Evolutionary conservation across 345 rosid species (phyloP).

Genomic region (Hibiscus mutabilis): DNA sequence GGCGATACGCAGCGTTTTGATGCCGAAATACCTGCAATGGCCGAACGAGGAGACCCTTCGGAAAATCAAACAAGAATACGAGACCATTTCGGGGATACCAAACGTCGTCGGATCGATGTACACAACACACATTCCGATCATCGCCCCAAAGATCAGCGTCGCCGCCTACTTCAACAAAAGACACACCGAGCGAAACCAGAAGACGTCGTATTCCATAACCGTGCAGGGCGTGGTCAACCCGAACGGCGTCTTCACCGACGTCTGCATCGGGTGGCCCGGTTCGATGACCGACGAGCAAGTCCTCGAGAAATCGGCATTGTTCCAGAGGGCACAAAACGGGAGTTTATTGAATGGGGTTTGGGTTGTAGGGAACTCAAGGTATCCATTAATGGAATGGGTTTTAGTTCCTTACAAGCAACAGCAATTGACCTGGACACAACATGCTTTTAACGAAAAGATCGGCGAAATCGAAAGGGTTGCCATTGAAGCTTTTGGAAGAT

Average conservation of each 20-base stretch:
- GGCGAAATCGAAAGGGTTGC: not conserved
- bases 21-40: too few relatives aligned
- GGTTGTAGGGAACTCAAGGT: not conserved
- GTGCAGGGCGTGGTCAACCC: too few relatives aligned
- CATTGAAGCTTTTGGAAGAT: not conserved
- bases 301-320: not conserved
- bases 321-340: not conserved
- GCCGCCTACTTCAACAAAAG: too few relatives aligned
- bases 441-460: slow-evolving; percentile 3
- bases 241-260: not conserved
- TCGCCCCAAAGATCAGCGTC: too few relatives aligned
- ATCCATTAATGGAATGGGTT: slow-evolving; percentile 5
- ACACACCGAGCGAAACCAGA: too few relatives aligned
- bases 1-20: too few relatives aligned
- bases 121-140: too few relatives aligned
- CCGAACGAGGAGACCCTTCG: too few relatives aligned
- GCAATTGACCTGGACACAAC: slow-evolving; percentile 1
- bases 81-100: too few relatives aligned
- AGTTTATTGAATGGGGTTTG: not conserved
- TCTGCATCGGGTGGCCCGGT: slow-evolving; percentile 6
- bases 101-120: too few relatives aligned
- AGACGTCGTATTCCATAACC: too few relatives aligned
- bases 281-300: slow-evolving; percentile 7
- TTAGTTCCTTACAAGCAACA: slow-evolving; percentile 1
- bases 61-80: too few relatives aligned